A percentile compares a stretch with the other conserved stretches of the same genome.
Conservation (phyloP, 768 basidiomycete genomes). For the Crassisporium funariophilum region DNA sequence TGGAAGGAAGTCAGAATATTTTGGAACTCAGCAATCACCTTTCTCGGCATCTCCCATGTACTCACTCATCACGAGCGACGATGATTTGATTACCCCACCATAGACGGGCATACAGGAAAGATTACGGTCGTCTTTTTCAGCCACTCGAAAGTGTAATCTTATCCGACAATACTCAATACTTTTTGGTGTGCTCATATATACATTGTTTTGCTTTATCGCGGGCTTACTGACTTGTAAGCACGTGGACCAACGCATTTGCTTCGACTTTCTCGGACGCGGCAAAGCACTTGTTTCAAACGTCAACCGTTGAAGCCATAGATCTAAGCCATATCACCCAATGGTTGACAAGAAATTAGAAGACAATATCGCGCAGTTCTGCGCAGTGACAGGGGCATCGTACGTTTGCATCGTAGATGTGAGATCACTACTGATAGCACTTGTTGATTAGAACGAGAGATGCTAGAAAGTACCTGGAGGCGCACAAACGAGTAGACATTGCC, state of each 20-base stretch:
- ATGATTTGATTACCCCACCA: too few relatives aligned
- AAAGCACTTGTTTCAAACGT: background rate
- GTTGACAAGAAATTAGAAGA: constrained; percentile 50
- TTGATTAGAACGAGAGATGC: constrained; percentile 56
- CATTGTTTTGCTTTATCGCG: background rate
- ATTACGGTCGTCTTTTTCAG: background rate
- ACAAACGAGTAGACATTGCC: constrained; percentile 72
- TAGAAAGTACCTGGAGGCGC: constrained; percentile 65
- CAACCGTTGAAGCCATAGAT: background rate
- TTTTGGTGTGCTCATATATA: too few relatives aligned
- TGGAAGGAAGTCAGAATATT: too few relatives aligned
- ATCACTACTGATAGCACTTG: constrained; percentile 30
- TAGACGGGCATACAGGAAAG: too few relatives aligned
- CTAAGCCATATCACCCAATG: constrained; percentile 22
- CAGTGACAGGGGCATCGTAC: constrained; percentile 72
- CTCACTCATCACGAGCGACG: too few relatives aligned
- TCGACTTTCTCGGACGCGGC: background rate
- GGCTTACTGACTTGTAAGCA: background rate
- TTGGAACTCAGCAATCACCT: too few relatives aligned
- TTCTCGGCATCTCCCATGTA: too few relatives aligned
- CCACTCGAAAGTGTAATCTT: too few relatives aligned
- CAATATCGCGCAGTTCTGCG: constrained; percentile 58
- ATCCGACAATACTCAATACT: too few relatives aligned
- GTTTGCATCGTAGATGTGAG: constrained; percentile 29
- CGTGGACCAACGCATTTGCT: background rate